phyloP scores from a whole-genome alignment of 106 monocot genomes.

The Chionographis japonica region DNA sequence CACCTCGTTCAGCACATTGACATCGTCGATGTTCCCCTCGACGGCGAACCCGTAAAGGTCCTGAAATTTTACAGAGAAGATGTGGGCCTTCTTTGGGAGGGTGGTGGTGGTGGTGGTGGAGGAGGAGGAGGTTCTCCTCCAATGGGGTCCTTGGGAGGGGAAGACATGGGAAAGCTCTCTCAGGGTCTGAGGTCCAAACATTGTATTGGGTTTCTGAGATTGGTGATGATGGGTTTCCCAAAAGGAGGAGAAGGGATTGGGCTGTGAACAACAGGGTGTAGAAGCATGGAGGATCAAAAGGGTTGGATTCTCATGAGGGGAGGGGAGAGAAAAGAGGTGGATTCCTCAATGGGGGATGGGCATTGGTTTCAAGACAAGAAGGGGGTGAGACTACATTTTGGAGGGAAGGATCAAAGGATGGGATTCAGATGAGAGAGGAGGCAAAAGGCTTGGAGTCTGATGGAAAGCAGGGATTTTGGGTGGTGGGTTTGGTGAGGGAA shows the following conservation, averaged over 20 bases:
- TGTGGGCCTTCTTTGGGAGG: slow-evolving; percentile 5
- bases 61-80: slow-evolving; percentile 79
- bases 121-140: slow-evolving; percentile 27
- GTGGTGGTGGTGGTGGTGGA: slow-evolving; percentile 16
- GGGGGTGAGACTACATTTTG: not conserved
- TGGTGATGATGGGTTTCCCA: not conserved
- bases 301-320: not conserved
- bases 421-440: not conserved
- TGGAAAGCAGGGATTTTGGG: no score
- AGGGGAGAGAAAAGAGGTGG: not conserved
- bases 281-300: not conserved
- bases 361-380: no score
- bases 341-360: no score
- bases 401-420: not conserved
- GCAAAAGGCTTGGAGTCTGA: no score
- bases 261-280: not conserved
- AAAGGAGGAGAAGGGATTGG: not conserved
- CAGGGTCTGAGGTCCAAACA: slow-evolving; percentile 53
- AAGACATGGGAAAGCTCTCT: slow-evolving; percentile 38
- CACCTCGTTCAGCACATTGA: slow-evolving; percentile 96
- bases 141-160: slow-evolving; percentile 24
- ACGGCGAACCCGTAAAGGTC: slow-evolving; percentile 91
- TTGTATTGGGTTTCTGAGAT: slow-evolving; percentile 5
- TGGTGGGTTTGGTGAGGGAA: not conserved
- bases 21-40: slow-evolving; percentile 88